Evolutionary conservation across 768 basidiomycete species (phyloP), one percentile per base, ranked within the genome.

Genomic region (Boletales sp.): DNA sequence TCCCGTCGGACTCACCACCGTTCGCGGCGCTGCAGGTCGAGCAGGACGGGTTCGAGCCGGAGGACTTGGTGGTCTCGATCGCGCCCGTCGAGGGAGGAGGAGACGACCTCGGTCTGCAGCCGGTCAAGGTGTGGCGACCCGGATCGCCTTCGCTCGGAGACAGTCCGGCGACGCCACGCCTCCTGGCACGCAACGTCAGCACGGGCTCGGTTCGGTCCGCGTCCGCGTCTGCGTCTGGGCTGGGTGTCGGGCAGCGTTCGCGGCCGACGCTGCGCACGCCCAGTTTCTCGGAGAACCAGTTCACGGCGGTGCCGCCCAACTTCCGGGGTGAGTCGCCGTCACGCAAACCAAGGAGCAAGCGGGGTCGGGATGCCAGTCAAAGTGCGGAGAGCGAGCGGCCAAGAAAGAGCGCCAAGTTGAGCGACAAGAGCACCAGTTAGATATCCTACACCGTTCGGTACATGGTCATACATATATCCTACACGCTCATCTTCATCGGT

Each of bases 401-500:
- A 45, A 65, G 47, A 38, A 69, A 67, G 54, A 65, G 44, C 8
- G 21, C 39, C 18, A 61, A 44, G 51, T 5, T 55, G 27, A 29
- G 51, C 10, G 46, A 56, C 17, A 47, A 45, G 42, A 29, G n/a
- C 29, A 2, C 32, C 14, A 34, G 32, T 4, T 34, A 34, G 10
- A 11, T 34, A 11, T 34, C 32, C 14, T 34, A 11, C 14, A 10
- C 10, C 32, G 32, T 34, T 34, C 10, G 8, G 14, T 34, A 14
- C 32, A 34, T 34, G 32, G 2, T 32, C 31, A 10, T 13, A 10
- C 31, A 13, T 14, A 34, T 34, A 11, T 5, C n/a, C 30, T 12
- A 29, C 40, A 92, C 90, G 66, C 89, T 93, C 95, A 97, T 97
- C 74, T 94, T 93, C 94, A 97, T 97, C 29, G 87, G 75, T 59